Evolutionary conservation across 176 grass and related monocot species (phyloP).

Genomic region (Leersia perrieri): DNA sequence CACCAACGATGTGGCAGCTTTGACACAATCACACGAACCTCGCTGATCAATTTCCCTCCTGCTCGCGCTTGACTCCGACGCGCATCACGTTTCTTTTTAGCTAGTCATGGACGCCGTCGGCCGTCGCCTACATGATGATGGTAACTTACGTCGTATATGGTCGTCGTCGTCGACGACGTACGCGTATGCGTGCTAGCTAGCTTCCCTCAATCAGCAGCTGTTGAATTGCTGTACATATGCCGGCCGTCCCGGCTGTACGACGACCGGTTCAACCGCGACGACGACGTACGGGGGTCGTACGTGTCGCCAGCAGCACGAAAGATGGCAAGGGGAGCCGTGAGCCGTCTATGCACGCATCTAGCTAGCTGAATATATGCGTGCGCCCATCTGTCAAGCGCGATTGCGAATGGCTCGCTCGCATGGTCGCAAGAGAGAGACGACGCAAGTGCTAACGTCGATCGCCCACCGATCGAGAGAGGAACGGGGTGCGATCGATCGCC

Average conservation of each 20-base stretch:
- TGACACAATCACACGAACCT: background rate
- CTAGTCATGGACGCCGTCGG: background rate
- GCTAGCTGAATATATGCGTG: no score
- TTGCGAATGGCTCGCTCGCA: background rate
- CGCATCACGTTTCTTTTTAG: background rate
- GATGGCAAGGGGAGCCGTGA: background rate
- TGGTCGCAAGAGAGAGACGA: background rate
- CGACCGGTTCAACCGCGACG: conserved; percentile 25
- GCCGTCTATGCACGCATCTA: no score
- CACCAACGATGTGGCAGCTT: background rate
- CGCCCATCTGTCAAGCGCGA: background rate
- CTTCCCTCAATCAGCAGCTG: background rate
- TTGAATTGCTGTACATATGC: background rate
- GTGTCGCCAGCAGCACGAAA: conserved; percentile 1
- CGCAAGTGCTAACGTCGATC: background rate
- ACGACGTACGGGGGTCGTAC: background rate
- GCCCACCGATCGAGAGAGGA: background rate
- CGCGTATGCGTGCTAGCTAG: background rate
- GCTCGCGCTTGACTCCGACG: background rate
- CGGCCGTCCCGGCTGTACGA: background rate
- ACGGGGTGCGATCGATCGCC: no score
- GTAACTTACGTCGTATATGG: background rate
- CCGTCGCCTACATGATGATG: background rate
- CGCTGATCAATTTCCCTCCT: background rate
- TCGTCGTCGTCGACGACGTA: background rate